These are phyloP conservation scores for Geranomyces michiganensis DNA, from an alignment of 192 early-diverging fungal genomes.

Conservation along the genomic window DNA sequence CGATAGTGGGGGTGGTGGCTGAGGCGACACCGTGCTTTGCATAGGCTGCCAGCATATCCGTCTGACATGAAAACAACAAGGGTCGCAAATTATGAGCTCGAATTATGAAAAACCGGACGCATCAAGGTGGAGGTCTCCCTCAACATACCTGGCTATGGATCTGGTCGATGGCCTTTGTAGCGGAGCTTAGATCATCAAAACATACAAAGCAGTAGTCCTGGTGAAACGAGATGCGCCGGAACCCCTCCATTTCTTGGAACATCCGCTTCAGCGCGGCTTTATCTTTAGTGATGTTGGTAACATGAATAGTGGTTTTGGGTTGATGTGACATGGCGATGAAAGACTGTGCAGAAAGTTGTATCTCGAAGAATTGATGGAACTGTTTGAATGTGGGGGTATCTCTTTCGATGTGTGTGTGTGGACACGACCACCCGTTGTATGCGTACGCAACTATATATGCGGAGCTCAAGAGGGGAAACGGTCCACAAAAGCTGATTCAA, in stretches of 20 bases:
- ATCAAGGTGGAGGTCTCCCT: background rate
- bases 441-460: too few relatives aligned
- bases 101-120: background rate
- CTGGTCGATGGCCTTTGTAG: slow-evolving; percentile 43
- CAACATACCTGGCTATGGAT: slow-evolving; percentile 36
- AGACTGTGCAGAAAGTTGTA: too few relatives aligned
- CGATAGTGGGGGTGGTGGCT: slow-evolving; percentile 47
- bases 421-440: too few relatives aligned
- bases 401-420: too few relatives aligned
- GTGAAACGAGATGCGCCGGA: slow-evolving; percentile 48
- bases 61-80: slow-evolving; percentile 19
- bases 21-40: slow-evolving; percentile 53
- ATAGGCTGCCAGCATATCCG: slow-evolving; percentile 58
- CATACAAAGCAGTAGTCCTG: slow-evolving; percentile 49
- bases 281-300: slow-evolving; percentile 46
- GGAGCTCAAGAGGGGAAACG: too few relatives aligned
- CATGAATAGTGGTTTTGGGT: slow-evolving; percentile 50
- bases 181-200: slow-evolving; percentile 36
- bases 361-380: too few relatives aligned
- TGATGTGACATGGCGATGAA: slow-evolving; percentile 18
- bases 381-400: too few relatives aligned
- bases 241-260: slow-evolving; percentile 44
- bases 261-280: slow-evolving; percentile 39
- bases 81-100: background rate
- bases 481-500: too few relatives aligned